These are phyloP conservation scores for Syncephalastrum contaminatum DNA, from an alignment of 371 early-diverging fungal species.

Conservation along the genomic window DNA sequence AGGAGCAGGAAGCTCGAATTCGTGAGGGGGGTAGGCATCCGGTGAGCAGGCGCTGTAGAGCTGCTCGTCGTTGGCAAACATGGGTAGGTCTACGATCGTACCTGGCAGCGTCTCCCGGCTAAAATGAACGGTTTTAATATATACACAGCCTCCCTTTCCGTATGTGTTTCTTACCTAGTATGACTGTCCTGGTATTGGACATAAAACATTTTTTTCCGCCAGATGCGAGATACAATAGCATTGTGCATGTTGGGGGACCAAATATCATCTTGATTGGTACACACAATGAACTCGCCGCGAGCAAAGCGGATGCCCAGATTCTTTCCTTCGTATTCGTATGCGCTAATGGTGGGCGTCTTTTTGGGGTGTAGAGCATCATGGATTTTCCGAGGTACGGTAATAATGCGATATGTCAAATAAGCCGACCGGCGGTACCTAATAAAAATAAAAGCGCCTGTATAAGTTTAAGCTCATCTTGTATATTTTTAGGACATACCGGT, in stretches of 20 bases:
- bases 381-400: conserved; percentile 36
- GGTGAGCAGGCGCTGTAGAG: conserved; percentile 18
- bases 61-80: conserved; percentile 32
- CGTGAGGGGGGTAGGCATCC: conserved; percentile 10
- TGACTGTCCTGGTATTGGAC: conserved; percentile 40
- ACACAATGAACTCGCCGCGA: conserved; percentile 42
- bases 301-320: conserved; percentile 50
- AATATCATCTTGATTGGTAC: conserved; percentile 48
- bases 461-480: no score
- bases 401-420: conserved; percentile 41
- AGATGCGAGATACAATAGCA: conserved; percentile 37
- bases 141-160: not conserved
- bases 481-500: conserved; percentile 28
- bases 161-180: conserved; percentile 19
- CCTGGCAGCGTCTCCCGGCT: conserved; percentile 31
- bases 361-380: conserved; percentile 28
- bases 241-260: conserved; percentile 49
- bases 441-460: no score
- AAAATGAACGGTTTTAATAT: not conserved
- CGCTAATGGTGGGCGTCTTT: conserved; percentile 10
- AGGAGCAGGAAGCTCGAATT: conserved; percentile 13
- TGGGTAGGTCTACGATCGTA: conserved; percentile 26
- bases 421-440: conserved; percentile 37
- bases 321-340: conserved; percentile 45
- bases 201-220: conserved; percentile 38